Base-by-base conservation (phyloP, 768 basidiomycete species). In the Pulveroboletus sp. region DNA sequence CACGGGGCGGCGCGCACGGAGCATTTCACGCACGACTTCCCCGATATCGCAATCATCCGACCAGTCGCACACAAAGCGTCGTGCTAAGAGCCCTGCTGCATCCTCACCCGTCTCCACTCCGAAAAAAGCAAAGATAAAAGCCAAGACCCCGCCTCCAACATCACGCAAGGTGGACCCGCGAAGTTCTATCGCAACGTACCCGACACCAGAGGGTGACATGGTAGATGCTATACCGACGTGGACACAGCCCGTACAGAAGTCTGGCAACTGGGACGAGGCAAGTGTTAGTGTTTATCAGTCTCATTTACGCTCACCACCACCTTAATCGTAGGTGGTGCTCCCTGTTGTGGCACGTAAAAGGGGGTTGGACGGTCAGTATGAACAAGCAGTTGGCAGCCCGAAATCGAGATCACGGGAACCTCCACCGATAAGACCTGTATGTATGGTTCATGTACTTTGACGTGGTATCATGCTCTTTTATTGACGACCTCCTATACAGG, bases 231-330 rank as follows among this genome's bases (percentile, higher is more conserved):
- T 92, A 62, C 89, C 90, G 6, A 76, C 79, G 3, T 89, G 86
- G 89, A 89, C 86, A 15, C 83, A 89, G 61, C 86, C 87, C 24
- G 72, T 83, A 26, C 78, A 76, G 24, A 71, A 69, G 50, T 73
- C 78, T 21, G 86, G 86, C 1, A 90, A 88, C 59, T 93, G 90
- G 89, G 89, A 93, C 60, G 89, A 93, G 63, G 88, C 81, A 59
- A 61, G 78, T 72, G 27, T 37, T 43, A 6, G 4, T 11, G 10
- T 55, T 32, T 42, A 12, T 36, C 36, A 2, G 14, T 30, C 3
- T 28, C 42, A 47, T 58, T 40, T 50, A 43, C 47, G 6, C 57
- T 52, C 46, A 43, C 46, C 43, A 21, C 17, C 31, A 27, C n/a
- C 37, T 50, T 17, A 24, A 39, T 46, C 38, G 4, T 55, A 90